Conservation (phyloP, 495 filamentous ascomycete genomes). For the Elaphomyces granulatus region DNA sequence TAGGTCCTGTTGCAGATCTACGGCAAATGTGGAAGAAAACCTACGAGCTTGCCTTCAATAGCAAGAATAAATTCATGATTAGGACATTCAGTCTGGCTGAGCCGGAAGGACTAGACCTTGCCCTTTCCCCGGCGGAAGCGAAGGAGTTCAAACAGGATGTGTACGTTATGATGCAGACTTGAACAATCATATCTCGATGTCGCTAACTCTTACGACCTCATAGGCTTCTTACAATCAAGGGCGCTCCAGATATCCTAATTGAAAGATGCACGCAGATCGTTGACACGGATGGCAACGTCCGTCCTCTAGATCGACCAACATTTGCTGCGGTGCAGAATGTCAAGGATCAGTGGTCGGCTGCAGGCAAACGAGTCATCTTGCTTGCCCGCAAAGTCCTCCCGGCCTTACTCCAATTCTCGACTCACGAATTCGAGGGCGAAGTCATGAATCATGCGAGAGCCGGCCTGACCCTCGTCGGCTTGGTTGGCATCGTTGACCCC, state of each 20-base stretch:
- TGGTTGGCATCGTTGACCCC: constrained; percentile 55
- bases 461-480: constrained; percentile 37
- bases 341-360: constrained; percentile 47
- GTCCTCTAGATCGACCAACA: constrained; percentile 25
- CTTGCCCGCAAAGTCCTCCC: constrained; percentile 44
- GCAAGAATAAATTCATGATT: constrained; percentile 60
- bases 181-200: too few species aligned
- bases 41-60: constrained; percentile 54
- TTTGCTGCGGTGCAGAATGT: constrained; percentile 30
- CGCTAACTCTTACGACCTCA: too few species aligned
- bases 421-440: constrained; percentile 37
- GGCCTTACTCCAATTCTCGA: constrained; percentile 18
- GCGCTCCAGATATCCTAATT: constrained; percentile 49
- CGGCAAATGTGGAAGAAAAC: constrained; percentile 38
- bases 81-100: constrained; percentile 4
- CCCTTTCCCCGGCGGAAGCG: constrained; percentile 3
- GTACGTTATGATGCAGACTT: too few species aligned
- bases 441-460: constrained; percentile 30
- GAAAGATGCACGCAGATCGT: constrained; percentile 37
- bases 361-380: constrained; percentile 49
- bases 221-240: constrained; percentile 45
- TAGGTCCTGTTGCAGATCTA: constrained; percentile 33
- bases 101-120: neutral
- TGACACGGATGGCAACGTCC: constrained; percentile 30
- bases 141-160: constrained; percentile 1